Evolutionary conservation across 805 yeast species (phyloP), one percentile per base, ranked within the genome.

Genomic region (Kluyveromyces lactis): DNA sequence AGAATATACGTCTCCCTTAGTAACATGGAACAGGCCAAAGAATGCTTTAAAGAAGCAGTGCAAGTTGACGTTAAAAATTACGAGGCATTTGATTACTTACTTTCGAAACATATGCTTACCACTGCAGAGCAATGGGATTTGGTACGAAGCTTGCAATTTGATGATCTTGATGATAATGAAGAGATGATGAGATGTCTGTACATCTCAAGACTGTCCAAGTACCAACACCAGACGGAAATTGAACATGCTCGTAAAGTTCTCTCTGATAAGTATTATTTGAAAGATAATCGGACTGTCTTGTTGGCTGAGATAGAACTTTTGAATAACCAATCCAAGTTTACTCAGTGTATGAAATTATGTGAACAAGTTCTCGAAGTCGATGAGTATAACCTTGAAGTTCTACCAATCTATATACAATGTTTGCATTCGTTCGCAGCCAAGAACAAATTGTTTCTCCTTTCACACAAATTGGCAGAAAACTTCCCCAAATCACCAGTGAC

Each of bases 81-180:
- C 58, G 98, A 90, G 49, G 97, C 97, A 0, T 86, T 86, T 56
- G 76, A 84, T 50, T 87, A 83, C 54, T 69, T 90, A 37, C 72
- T 84, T 1, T 64, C 72, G 31, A 81, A 82, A 49, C 81, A 80
- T 52, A 70, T 86, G 50, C 64, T 90, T 62, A 74, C 92, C 0
- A 95, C 97, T 0, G 60, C 67, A 13, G 97, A 90, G 53, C 94
- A 87, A 61, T 84, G 95, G 92, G 86, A 81, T 27, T 71, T 92
- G 27, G 57, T 87, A 8, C 64, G 72, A 9, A 57, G 71, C 21
- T 86, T 86, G 55, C 74, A 81, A 32, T 59, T 59, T 31, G 42
- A 55, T 1, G 82, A 74, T 38, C 73, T 83, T 2, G 92, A 79
- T 47, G 86, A 81, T 52, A 86, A 86, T 50, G 80, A 81, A 33